Base-by-base conservation (phyloP, 164 flowering plant genomes). In the Vitis labrusca region DNA sequence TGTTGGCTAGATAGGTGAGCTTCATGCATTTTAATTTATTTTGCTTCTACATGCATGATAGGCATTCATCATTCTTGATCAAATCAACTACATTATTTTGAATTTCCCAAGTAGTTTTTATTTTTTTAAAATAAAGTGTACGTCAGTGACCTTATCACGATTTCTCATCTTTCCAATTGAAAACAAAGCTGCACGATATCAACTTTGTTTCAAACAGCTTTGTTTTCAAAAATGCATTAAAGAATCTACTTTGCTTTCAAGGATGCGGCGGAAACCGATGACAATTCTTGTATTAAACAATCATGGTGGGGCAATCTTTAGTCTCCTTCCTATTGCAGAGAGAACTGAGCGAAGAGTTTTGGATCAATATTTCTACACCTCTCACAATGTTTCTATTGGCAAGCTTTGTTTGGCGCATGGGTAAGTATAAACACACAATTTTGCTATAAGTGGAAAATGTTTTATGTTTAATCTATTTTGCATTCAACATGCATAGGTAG, bases 291-390 rank as follows among this genome's bases (percentile, higher is more conserved):
- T 93, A 19, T 78, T 86, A 59, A 96, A 96, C 82, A 96, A 96
- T 78, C 94, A 79, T 69, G 98, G 99, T 67, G 99, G 99, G 51
- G 99, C 92, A 78, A 96, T 93, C 75, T 96, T 96, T 80, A 91
- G 98, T 72, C 85, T 91, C 67, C 98, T 95, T 76, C 99, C 99
- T 29, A 75, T 90, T 72, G 97, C 97, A 50, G 74, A 83, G 56
- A 82, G 61, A 66, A 81, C 83, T n/a, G 83, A 85, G 5, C 72
- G 73, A 55, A 78, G 79, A 59, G 71, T 91, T 64, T 11, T 96
- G 68, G 66, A 85, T 52, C 83, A 85, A 79, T 93, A 77, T 77
- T 93, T 96, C 82, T 91, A 93, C 85, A 88, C 94, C 52, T 81
- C 94, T 64, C 99, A 96, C 79, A 62, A 75, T 76, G 76, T 88